Evolutionary conservation across 768 basidiomycete genomes (phyloP), one percentile per base, ranked within the genome.

Genomic region (Boletus rufocinnamomeus): DNA sequence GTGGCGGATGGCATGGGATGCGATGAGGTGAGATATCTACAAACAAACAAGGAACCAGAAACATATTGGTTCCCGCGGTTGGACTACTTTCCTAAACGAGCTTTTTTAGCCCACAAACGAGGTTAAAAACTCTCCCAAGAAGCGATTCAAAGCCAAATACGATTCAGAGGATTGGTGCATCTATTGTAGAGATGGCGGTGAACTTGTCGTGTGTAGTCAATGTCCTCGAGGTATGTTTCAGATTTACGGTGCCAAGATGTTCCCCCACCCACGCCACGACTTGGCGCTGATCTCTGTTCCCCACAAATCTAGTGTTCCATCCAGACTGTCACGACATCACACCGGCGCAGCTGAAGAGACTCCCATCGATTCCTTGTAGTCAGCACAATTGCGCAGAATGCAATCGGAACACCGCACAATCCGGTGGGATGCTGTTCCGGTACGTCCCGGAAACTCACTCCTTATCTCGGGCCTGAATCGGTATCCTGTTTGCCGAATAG

Each of bases 361-460:
- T 68, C 44, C 61, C 64, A 43, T 60, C 58, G 37, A 57, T 77
- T 2, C 50, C 54, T 10, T 87, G 85, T 61, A 68, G 71, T 56
- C 85, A 87, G 59, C 85, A 87, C 63, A 66, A 56, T 8, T 87
- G 85, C 56, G 56, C 66, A 10, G 64, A 57, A 5, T 87, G 85
- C 65, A 17, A 63, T 10, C 77, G 82, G 51, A 73, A 64, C 17
- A 78, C 83, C 0, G 53, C 66, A 2, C 79, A 82, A 23, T 74
- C 78, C 2, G 84, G 85, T 7, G 84, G 84, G 1, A 79, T 87
- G 76, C 62, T 87, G 32, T 86, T 84, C 67, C 74, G 84, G 84
- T 84, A 59, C 2, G 71, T 41, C 11, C 40, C 34, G 25, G 23
- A 27, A 34, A 21, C 25, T 17, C 21, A 14, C 4, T 37, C 23